Conservation (phyloP, 768 basidiomycete genomes). For the Suillus luteus region DNA sequence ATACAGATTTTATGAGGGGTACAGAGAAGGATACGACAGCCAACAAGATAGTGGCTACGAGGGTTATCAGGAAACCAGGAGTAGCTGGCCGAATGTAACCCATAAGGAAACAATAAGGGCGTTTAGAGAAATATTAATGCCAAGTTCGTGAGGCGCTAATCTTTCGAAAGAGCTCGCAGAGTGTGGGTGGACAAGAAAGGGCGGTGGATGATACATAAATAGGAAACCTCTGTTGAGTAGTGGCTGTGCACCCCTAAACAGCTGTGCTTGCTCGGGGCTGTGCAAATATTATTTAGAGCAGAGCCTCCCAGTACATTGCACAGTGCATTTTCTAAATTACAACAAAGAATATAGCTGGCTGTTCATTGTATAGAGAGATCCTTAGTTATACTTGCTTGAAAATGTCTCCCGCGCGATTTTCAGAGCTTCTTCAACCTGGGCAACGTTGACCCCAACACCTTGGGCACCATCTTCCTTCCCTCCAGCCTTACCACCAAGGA, state of each 20-base stretch:
- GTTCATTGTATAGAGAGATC: not conserved
- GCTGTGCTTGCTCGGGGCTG: constrained; percentile 8
- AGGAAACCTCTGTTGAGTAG: not conserved
- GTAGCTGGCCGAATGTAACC: constrained; percentile 79
- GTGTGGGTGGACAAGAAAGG: not conserved
- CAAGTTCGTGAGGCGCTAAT: not conserved
- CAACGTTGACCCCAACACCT: constrained; percentile 75
- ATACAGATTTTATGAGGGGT: constrained; percentile 85
- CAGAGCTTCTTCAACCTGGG: constrained; percentile 69
- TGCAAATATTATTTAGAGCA: not conserved
- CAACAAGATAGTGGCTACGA: constrained; percentile 76
- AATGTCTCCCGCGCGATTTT: constrained; percentile 51
- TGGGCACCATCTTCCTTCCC: constrained; percentile 93
- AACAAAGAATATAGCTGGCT: not conserved
- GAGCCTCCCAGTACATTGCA: not conserved
- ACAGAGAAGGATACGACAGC: constrained; percentile 89
- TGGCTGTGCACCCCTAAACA: constrained; percentile 3
- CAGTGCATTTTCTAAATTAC: not conserved
- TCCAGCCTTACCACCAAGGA: constrained; percentile 94
- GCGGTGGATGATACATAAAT: not conserved
- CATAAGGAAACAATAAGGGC: constrained; percentile 41
- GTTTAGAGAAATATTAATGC: not conserved
- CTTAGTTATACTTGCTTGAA: constrained; percentile 20
- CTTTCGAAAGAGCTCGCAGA: not conserved
- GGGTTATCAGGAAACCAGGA: constrained; percentile 84